Conservation (phyloP, 2,329 filamentous ascomycete species). For the Gremmenia infestans region DNA sequence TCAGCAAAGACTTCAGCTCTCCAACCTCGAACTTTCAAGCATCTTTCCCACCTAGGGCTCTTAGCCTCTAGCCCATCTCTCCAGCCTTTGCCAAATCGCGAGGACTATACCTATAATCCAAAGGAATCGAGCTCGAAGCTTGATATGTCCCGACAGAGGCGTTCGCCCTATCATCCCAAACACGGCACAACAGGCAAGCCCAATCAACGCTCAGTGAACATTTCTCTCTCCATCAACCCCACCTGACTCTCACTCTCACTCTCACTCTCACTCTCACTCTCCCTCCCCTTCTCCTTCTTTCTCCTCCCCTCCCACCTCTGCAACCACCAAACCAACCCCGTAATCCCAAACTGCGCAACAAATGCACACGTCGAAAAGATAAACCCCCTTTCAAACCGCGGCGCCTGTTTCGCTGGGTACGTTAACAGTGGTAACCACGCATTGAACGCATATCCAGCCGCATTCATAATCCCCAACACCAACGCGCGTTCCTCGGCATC, state of each 20-base stretch:
- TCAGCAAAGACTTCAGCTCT: too few species aligned
- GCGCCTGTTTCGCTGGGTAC: conserved; percentile 31
- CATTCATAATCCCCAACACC: conserved; percentile 45
- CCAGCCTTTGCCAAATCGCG: too few species aligned
- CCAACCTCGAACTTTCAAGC: too few species aligned
- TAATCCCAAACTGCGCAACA: not conserved
- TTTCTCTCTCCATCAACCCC: not conserved
- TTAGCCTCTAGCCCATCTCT: too few species aligned
- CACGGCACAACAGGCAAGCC: too few species aligned
- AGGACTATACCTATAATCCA: too few species aligned
- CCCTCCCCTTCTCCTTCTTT: not conserved
- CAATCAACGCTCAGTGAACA: too few species aligned
- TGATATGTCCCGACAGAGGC: too few species aligned
- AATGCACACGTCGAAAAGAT: conserved; percentile 1
- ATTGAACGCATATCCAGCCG: conserved; percentile 39
- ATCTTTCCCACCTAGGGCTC: too few species aligned
- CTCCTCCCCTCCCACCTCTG: not conserved
- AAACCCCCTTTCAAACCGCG: conserved; percentile 38
- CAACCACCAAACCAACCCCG: not conserved
- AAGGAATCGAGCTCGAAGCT: too few species aligned
- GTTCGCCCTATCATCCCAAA: too few species aligned
- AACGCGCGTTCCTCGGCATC: conserved; percentile 46
- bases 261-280: not conserved
- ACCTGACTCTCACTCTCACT: not conserved
- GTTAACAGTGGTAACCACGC: conserved; percentile 39